A percentile compares a stretch with the other conserved stretches of the same genome.
Evolutionary conservation across 139 green algal genomes (phyloP).

Genomic region (Medakamo hakoo): DNA sequence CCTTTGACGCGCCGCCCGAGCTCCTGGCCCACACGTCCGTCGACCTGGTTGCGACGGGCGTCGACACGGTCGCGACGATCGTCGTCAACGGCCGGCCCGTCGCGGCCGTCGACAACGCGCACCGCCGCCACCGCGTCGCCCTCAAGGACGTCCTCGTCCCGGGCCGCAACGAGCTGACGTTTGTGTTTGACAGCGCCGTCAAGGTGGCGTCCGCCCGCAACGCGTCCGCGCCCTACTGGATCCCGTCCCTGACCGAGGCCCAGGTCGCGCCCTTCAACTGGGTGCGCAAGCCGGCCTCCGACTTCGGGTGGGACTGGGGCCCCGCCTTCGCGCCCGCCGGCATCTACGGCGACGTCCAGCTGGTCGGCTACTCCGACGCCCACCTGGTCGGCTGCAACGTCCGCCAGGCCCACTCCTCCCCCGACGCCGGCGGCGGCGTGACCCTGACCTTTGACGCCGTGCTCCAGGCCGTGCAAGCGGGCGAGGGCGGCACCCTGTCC

Average conservation of each 20-base stretch:
- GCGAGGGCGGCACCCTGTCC: not conserved
- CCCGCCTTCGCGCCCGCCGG: constrained; percentile 46
- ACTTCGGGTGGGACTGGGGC: constrained; percentile 75
- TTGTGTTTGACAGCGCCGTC: not conserved
- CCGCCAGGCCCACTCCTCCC: not conserved
- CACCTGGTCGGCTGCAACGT: constrained; percentile 3
- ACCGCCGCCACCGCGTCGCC: constrained; percentile 25
- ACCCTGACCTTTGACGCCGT: not conserved
- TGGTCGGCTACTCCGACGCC: constrained; percentile 15
- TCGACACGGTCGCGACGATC: constrained; percentile 22
- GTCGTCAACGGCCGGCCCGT: constrained; percentile 22
- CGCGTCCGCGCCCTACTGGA: not conserved
- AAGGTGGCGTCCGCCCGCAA: not conserved
- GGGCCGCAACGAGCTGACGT: not conserved
- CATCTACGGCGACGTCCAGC: constrained; percentile 32
- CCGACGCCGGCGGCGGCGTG: not conserved
- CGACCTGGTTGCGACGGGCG: constrained; percentile 15
- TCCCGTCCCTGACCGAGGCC: not conserved
- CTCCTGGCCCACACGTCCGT: not conserved
- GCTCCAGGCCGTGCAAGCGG: not conserved
- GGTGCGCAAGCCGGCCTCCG: constrained; percentile 45
- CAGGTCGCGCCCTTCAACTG: constrained; percentile 45
- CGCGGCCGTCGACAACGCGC: constrained; percentile 19
- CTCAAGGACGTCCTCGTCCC: not conserved
- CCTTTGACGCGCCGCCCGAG: constrained; percentile 10